These are phyloP conservation scores for Boletus sp. DNA, from an alignment of 768 basidiomycete species.

Conservation along the genomic window DNA sequence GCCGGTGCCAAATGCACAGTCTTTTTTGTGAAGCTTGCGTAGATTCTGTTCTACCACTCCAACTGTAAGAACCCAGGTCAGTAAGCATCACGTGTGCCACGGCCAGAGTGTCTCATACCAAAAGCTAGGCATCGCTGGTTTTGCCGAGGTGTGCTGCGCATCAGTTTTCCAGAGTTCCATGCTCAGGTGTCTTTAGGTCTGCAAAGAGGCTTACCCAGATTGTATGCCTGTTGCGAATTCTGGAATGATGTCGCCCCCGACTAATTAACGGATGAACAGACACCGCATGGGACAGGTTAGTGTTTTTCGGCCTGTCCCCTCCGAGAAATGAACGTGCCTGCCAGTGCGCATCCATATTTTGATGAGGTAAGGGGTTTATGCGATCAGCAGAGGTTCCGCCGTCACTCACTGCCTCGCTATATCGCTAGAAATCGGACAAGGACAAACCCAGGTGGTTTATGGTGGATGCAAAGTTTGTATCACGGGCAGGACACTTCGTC, in stretches of 20 bases:
- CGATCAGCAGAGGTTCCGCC: neutral
- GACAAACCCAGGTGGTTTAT: conserved; percentile 88
- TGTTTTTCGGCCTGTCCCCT: conserved; percentile 4
- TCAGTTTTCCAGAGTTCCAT: neutral
- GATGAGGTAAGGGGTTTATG: conserved; percentile 50
- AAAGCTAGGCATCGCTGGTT: conserved; percentile 65
- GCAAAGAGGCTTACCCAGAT: conserved; percentile 86
- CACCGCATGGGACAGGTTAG: conserved; percentile 87
- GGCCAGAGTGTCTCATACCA: conserved; percentile 5
- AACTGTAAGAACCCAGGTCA: conserved; percentile 80
- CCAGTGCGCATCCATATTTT: conserved; percentile 73
- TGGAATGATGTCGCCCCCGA: neutral
- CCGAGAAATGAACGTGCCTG: conserved; percentile 7
- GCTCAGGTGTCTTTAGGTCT: conserved; percentile 45
- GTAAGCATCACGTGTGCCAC: conserved; percentile 7
- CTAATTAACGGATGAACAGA: conserved; percentile 42
- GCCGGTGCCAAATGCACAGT: conserved; percentile 2
- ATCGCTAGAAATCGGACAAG: conserved; percentile 67
- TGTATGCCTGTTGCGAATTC: conserved; percentile 45
- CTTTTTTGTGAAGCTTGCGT: neutral
- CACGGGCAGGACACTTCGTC: conserved; percentile 68
- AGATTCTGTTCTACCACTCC: conserved; percentile 87
- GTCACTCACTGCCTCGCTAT: neutral
- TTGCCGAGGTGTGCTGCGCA: conserved; percentile 61
- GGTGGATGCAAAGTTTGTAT: conserved; percentile 73